phyloP scores from a whole-genome alignment of 495 filamentous ascomycete genomes.

The Endocarpon pusillum region DNA sequence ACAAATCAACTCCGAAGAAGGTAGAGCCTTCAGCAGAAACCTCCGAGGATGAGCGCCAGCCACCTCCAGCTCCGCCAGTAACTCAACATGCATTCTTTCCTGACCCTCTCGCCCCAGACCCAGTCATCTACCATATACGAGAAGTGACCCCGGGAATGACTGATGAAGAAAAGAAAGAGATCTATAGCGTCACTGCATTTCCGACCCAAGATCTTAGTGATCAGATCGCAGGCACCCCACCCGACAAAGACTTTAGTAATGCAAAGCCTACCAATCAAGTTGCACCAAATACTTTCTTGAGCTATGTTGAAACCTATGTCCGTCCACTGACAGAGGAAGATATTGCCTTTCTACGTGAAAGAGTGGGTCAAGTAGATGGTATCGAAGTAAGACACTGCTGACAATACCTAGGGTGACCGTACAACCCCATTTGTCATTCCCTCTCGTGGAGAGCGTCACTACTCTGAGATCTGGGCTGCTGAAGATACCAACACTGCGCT shows the following conservation, averaged over 20 bases:
- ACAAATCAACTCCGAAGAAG: neutral
- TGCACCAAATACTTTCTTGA: constrained; percentile 71
- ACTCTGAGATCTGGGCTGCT: constrained; percentile 80
- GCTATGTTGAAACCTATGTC: constrained; percentile 80
- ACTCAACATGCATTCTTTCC: constrained; percentile 78
- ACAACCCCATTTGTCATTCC: constrained; percentile 70
- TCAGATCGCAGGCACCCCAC: constrained; percentile 72
- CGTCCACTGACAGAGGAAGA: constrained; percentile 87
- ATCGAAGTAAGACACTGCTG: constrained; percentile 8
- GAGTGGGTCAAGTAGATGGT: constrained; percentile 18
- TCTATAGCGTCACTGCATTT: constrained; percentile 74
- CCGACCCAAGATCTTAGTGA: constrained; percentile 63
- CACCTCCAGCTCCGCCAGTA: constrained; percentile 55
- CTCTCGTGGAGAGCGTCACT: constrained; percentile 65
- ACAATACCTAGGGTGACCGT: constrained; percentile 50
- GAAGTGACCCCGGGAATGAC: constrained; percentile 53
- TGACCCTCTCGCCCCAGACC: constrained; percentile 79
- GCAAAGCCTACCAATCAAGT: constrained; percentile 90
- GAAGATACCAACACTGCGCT: constrained; percentile 67
- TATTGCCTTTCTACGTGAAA: constrained; percentile 78
- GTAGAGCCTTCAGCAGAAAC: constrained; percentile 31
- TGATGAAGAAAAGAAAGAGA: constrained; percentile 64
- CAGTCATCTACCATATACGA: constrained; percentile 86
- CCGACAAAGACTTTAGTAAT: constrained; percentile 87
- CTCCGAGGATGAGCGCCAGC: constrained; percentile 51